phyloP scores from a whole-genome alignment of 1,284 basidiomycete species.

The Ustilago hordei region DNA sequence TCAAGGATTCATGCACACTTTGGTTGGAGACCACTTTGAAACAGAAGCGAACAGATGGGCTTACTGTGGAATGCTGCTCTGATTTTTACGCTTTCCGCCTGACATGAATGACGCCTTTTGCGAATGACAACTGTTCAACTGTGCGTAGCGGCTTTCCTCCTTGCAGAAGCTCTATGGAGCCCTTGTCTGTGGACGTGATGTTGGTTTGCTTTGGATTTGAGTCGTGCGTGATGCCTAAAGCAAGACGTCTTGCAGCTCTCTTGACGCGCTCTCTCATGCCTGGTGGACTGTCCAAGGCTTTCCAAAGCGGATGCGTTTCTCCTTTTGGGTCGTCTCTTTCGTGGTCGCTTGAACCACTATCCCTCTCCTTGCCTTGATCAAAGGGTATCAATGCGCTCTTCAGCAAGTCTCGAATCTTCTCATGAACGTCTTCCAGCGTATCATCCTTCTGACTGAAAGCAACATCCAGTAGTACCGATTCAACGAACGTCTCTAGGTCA shows the following conservation, averaged over 20 bases:
- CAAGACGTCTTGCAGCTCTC: conserved; percentile 47
- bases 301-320: conserved; percentile 23
- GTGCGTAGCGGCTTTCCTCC: conserved; percentile 24
- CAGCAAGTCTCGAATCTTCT: conserved; percentile 3
- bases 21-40: too few relatives aligned
- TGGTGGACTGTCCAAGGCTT: conserved; percentile 35
- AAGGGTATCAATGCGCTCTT: conserved; percentile 7
- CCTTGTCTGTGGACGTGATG: conserved; percentile 17
- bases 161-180: conserved; percentile 22
- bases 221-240: conserved; percentile 43
- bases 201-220: conserved; percentile 23
- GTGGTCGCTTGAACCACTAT: background rate
- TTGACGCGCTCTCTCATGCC: conserved; percentile 40
- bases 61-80: too few relatives aligned
- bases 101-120: conserved; percentile 41
- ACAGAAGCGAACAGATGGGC: too few relatives aligned
- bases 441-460: background rate
- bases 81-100: background rate
- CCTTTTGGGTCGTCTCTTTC: background rate
- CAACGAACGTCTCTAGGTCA: conserved; percentile 31
- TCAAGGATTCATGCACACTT: too few relatives aligned
- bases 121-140: conserved; percentile 40
- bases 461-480: conserved; percentile 11
- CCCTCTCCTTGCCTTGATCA: background rate
- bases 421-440: conserved; percentile 31